Evolutionary conservation across 2,329 filamentous ascomycete species (phyloP), one percentile per base, ranked within the genome.

Genomic region (Ceratocystis papillata): DNA sequence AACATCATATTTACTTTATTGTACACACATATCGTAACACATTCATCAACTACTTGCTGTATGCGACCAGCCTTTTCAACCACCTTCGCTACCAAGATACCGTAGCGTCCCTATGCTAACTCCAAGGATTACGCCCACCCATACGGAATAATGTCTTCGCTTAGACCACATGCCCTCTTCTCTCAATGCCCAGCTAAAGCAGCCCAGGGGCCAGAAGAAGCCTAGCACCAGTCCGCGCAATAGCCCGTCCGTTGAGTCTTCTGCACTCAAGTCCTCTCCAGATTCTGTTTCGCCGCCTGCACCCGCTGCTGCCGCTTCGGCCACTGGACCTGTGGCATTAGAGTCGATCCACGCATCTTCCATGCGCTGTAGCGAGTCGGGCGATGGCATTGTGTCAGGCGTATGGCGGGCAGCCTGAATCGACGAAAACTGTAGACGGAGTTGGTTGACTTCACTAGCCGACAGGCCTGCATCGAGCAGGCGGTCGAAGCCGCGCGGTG

Each of bases 321-420:
- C 74, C 76, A 1, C 74, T 76, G 3, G 73, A 73, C 57, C 71
- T 75, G 5, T 69, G 72, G 74, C 77, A 45, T 84, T 85, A 65
- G 83, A 83, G 71, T 97, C 93, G 69, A 97, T 87, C 93, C 93
- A 97, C 10, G 85, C 80, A 72, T 97, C 93, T 75, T 97, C 93
- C 73, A 96, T 82, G 25, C 83, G 79, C 15, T 90, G 85, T 71
- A 96, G 79, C 33, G 87, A 83, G 69, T 87, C 81, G 0, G 89
- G 88, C 10, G 84, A 86, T 0, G 93, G 93, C 87, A 96, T 90
- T 0, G 88, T 89, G 73, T 96, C 92, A 0, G 90, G 90, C 0
- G 91, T 95, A 73, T 89, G 90, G 30, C 88, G 87, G 69, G 87
- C 83, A 37, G 87, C 84, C 72, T 96, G 89, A 69, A 96, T 89